A percentile compares a stretch with the other conserved stretches of the same genome.
phyloP scores from a whole-genome alignment of 1,139 yeast genomes.

The Suhomyces wounanorum region DNA sequence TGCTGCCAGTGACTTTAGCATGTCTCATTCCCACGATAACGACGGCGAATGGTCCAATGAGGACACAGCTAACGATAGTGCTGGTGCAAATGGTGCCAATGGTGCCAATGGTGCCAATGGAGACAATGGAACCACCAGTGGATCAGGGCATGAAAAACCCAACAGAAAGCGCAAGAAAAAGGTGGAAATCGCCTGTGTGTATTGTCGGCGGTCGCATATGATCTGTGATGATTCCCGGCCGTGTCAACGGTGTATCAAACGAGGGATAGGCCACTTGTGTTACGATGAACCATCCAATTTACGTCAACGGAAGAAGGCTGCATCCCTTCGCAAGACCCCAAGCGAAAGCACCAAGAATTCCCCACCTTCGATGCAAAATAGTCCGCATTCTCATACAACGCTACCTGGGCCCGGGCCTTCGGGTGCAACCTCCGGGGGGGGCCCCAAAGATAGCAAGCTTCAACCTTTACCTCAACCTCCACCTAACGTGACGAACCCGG shows the following conservation, averaged over 20 bases:
- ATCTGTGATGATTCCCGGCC: conserved; percentile 88
- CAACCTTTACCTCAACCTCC: conserved; percentile 15
- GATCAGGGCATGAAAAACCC: conserved; percentile 6
- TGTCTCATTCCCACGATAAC: background rate
- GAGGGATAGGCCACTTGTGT: conserved; percentile 88
- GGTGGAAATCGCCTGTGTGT: conserved; percentile 78
- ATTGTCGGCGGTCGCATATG: conserved; percentile 93
- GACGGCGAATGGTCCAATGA: conserved; percentile 11
- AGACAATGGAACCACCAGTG: conserved; percentile 1
- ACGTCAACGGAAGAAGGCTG: conserved; percentile 46
- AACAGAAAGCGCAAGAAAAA: conserved; percentile 47
- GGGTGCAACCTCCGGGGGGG: conserved; percentile 9
- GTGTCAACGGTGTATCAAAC: conserved; percentile 80
- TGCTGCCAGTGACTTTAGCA: background rate
- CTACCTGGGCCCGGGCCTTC: conserved; percentile 9
- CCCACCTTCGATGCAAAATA: conserved; percentile 8
- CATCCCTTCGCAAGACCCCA: conserved; percentile 22
- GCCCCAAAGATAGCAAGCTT: conserved; percentile 8
- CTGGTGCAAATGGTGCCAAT: too few species aligned
- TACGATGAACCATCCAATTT: conserved; percentile 69
- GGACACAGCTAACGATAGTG: background rate
- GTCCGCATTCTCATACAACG: conserved; percentile 4
- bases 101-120: too few species aligned
- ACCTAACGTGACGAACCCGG: conserved; percentile 2
- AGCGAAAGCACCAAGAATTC: conserved; percentile 9